Conservation (phyloP, 83 land plant genomes). For the Thuja plicata region DNA sequence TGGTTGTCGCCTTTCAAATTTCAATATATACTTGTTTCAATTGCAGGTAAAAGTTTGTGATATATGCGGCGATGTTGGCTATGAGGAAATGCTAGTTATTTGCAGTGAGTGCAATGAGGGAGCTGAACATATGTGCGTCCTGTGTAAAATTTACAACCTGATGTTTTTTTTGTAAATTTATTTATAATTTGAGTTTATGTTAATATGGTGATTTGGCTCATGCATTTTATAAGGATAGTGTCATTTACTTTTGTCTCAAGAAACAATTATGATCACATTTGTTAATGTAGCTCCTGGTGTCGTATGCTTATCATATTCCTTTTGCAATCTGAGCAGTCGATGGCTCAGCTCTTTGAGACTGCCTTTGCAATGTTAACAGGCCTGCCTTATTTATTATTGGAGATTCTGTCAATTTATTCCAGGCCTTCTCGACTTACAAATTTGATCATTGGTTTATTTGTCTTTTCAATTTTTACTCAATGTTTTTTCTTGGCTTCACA, state of each 20-base stretch:
- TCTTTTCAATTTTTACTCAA: too few species aligned
- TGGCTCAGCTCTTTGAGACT: neutral
- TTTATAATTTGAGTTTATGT: neutral
- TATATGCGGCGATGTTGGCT: constrained; percentile 27
- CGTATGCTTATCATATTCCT: neutral
- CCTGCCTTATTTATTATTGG: neutral
- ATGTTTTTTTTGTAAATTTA: neutral
- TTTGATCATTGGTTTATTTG: neutral
- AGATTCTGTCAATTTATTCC: neutral
- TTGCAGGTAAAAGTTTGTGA: constrained; percentile 27
- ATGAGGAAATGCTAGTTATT: constrained; percentile 21
- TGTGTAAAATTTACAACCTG: neutral
- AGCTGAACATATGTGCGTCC: constrained; percentile 24
- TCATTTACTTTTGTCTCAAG: neutral
- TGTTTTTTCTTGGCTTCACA: neutral
- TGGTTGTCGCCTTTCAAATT: neutral
- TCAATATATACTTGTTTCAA: constrained; percentile 1
- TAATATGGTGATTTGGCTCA: neutral
- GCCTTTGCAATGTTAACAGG: neutral
- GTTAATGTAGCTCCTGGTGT: neutral
- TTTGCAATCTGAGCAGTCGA: neutral
- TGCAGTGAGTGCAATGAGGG: constrained; percentile 23
- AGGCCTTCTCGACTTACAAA: neutral
- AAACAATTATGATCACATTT: neutral
- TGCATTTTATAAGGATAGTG: neutral